Percentiles rank a stretch among this genome's conserved stretches.
Conservation (phyloP, 2,329 filamentous ascomycete species). For the Penicillium janthinellum region DNA sequence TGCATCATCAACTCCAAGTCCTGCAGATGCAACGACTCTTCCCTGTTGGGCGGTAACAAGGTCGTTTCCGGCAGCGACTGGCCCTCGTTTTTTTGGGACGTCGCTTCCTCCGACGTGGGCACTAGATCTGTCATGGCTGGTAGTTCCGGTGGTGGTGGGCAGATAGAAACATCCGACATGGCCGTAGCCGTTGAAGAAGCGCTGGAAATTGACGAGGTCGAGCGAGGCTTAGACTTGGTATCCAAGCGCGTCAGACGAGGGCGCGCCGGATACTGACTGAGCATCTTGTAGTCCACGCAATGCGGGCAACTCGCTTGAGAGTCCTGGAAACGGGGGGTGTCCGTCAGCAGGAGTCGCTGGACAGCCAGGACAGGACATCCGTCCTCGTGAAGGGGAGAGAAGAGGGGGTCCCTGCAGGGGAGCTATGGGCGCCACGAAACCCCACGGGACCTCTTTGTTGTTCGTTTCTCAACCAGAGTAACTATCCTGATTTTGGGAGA, state of each 20-base stretch:
- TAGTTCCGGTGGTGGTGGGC: not conserved
- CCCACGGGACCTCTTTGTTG: not conserved
- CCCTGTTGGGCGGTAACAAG: slow-evolving; percentile 1
- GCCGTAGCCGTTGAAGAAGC: slow-evolving; percentile 11
- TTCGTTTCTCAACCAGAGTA: no score
- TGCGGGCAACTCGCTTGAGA: slow-evolving; percentile 9
- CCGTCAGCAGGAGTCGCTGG: not conserved
- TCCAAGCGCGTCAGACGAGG: slow-evolving; percentile 22
- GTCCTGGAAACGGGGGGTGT: slow-evolving; percentile 2
- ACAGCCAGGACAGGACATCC: not conserved
- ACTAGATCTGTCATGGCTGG: slow-evolving; percentile 11
- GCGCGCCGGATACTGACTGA: slow-evolving; percentile 11
- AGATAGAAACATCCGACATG: slow-evolving; percentile 2
- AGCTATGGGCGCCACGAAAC: slow-evolving; percentile 12
- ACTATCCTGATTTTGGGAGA: not conserved
- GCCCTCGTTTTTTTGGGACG: not conserved
- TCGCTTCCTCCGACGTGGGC: not conserved
- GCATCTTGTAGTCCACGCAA: slow-evolving; percentile 19
- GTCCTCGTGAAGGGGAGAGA: not conserved
- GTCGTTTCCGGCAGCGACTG: not conserved
- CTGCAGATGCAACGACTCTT: slow-evolving; percentile 25
- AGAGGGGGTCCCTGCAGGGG: slow-evolving; percentile 3
- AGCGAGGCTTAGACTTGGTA: slow-evolving; percentile 4
- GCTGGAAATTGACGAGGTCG: slow-evolving; percentile 10
- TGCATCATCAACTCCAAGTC: slow-evolving; percentile 41